These are phyloP conservation scores for Psilocybe subaeruginosa DNA, from an alignment of 768 basidiomycete species.

Conservation along the genomic window DNA sequence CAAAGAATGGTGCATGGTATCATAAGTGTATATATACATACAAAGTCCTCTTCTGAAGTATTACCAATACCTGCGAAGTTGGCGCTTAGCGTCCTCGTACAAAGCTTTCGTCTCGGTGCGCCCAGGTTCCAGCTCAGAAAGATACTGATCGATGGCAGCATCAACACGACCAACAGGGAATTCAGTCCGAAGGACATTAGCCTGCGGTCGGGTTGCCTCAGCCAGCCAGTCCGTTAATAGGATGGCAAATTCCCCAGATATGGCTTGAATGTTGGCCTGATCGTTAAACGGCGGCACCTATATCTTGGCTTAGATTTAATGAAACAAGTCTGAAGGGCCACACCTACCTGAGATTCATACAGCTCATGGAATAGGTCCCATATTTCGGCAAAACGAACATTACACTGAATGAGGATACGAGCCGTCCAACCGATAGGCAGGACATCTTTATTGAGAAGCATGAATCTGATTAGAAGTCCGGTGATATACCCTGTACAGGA, in stretches of 20 bases:
- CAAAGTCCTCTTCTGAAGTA: slow-evolving; percentile 2
- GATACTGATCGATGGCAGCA: slow-evolving; percentile 71
- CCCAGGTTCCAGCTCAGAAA: slow-evolving; percentile 66
- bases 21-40: slow-evolving; percentile 16
- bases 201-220: slow-evolving; percentile 73
- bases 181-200: slow-evolving; percentile 61
- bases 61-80: slow-evolving; percentile 74
- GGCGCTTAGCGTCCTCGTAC: slow-evolving; percentile 74
- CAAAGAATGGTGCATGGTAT: slow-evolving; percentile 5
- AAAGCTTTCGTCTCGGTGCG: slow-evolving; percentile 62
- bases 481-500: slow-evolving; percentile 69
- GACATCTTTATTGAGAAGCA: slow-evolving; percentile 57
- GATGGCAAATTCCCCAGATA: slow-evolving; percentile 82
- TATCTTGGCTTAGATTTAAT: slow-evolving; percentile 1
- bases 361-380: slow-evolving; percentile 88
- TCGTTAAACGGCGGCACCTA: slow-evolving; percentile 86
- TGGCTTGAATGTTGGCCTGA: slow-evolving; percentile 76
- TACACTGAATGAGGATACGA: slow-evolving; percentile 76
- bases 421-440: slow-evolving; percentile 84
- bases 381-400: slow-evolving; percentile 78
- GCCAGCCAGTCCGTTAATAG: slow-evolving; percentile 83
- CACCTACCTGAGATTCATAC: slow-evolving; percentile 83
- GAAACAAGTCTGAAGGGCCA: background rate
- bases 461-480: slow-evolving; percentile 75
- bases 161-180: slow-evolving; percentile 83